phyloP scores from a whole-genome alignment of 805 yeast species.

The Spathaspora gorwiae region DNA sequence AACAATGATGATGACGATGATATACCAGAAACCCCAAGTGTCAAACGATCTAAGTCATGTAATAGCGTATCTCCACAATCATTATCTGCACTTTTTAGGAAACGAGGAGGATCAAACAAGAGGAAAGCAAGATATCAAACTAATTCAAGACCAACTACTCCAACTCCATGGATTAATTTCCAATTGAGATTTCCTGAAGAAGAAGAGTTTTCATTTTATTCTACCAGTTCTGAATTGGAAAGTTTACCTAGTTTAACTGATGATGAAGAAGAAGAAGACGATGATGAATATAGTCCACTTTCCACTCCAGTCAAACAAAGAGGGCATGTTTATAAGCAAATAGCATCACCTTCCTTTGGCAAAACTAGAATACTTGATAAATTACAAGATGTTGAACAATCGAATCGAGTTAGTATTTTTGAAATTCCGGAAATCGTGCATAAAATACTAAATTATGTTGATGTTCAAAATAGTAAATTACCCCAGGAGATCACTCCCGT shows the following conservation, averaged over 20 bases:
- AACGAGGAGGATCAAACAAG: not conserved
- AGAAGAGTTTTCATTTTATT: slow-evolving; percentile 11
- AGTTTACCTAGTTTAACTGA: slow-evolving; percentile 31
- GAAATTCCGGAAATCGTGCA: slow-evolving; percentile 71
- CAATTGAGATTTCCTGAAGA: slow-evolving; percentile 3
- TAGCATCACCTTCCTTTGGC: not conserved
- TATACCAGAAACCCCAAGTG: slow-evolving; percentile 8
- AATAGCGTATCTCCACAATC: slow-evolving; percentile 1
- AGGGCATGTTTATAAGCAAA: not conserved
- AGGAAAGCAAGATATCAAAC: not conserved
- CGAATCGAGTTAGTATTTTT: slow-evolving; percentile 38
- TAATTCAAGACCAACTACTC: not conserved
- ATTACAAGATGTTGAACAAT: slow-evolving; percentile 14
- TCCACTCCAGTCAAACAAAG: slow-evolving; percentile 5
- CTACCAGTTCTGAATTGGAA: slow-evolving; percentile 29
- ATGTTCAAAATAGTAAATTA: slow-evolving; percentile 43
- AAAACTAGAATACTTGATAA: not conserved
- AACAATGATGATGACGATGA: slow-evolving; percentile 1
- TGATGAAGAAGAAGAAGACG: slow-evolving; percentile 3
- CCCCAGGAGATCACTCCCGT: slow-evolving; percentile 60
- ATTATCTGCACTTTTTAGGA: slow-evolving; percentile 1
- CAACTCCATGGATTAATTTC: slow-evolving; percentile 1
- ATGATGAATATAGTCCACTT: not conserved
- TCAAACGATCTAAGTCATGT: slow-evolving; percentile 10
- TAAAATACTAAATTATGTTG: slow-evolving; percentile 59